Conservation (phyloP, 306 rosid genomes). For the Rosa chinensis region DNA sequence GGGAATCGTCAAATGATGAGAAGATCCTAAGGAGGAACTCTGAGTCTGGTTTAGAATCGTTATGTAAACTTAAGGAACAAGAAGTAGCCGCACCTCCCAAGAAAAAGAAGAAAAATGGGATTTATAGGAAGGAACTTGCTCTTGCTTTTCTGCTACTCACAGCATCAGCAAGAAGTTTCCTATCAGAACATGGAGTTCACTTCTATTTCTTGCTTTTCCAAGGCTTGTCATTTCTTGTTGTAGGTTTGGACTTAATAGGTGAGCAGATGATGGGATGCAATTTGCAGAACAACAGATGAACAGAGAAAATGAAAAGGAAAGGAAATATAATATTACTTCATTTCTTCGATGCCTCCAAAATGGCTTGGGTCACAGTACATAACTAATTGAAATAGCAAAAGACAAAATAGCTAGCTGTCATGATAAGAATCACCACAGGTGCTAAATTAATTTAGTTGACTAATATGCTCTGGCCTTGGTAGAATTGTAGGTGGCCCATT, state of each 20-base stretch:
- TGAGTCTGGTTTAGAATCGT: slow-evolving; percentile 71
- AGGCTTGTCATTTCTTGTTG: slow-evolving; percentile 78
- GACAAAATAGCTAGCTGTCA: too few species aligned
- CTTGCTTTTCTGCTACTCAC: slow-evolving; percentile 89
- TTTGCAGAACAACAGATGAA: too few species aligned
- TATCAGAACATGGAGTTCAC: slow-evolving; percentile 93
- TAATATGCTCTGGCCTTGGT: too few species aligned
- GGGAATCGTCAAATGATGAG: slow-evolving; percentile 68
- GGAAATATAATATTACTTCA: too few species aligned
- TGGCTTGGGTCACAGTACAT: too few species aligned
- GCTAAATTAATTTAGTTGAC: too few species aligned
- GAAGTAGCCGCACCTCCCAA: slow-evolving; percentile 30
- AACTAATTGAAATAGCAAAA: too few species aligned
- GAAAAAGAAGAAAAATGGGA: slow-evolving; percentile 69
- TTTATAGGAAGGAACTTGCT: slow-evolving; percentile 86
- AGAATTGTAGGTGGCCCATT: too few species aligned
- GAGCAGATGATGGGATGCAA: too few species aligned
- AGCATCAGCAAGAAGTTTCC: slow-evolving; percentile 84
- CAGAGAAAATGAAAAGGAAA: too few species aligned
- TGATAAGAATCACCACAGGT: too few species aligned
- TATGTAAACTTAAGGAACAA: slow-evolving; percentile 59
- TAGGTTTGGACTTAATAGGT: slow-evolving; percentile 94
- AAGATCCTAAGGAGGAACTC: slow-evolving; percentile 76
- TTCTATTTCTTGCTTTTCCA: slow-evolving; percentile 95
- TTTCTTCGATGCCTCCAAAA: too few species aligned